phyloP scores from a whole-genome alignment of 2,329 filamentous ascomycete species.

The Alternaria postmessia region DNA sequence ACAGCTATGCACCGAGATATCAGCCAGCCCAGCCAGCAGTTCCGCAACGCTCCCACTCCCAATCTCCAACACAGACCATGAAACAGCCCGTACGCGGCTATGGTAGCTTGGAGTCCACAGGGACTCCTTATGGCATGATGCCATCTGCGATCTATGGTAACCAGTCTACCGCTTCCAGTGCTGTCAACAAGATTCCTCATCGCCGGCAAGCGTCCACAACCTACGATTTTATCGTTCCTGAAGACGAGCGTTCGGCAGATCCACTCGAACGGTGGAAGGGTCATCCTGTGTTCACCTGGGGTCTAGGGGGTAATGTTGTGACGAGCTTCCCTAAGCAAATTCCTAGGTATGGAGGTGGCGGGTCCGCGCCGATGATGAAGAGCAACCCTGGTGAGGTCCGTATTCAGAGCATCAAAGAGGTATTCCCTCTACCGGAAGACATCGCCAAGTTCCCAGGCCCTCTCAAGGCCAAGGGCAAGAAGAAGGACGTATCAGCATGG shows the following conservation, averaged over 20 bases:
- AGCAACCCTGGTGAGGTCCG: constrained; percentile 83
- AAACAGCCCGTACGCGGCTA: constrained; percentile 54
- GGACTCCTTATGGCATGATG: constrained; percentile 61
- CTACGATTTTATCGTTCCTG: constrained; percentile 64
- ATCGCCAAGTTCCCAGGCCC: constrained; percentile 88
- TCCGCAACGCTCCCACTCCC: constrained; percentile 62
- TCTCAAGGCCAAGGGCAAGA: constrained; percentile 87
- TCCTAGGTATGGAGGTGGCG: constrained; percentile 82
- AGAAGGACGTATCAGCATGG: constrained; percentile 91
- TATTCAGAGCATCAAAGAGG: constrained; percentile 76
- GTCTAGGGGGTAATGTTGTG: constrained; percentile 81
- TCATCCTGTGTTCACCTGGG: constrained; percentile 85
- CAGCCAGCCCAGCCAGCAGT: constrained; percentile 42
- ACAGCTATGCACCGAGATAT: constrained; percentile 59
- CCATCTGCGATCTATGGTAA: constrained; percentile 51
- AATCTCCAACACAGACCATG: constrained; percentile 65
- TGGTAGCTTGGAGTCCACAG: constrained; percentile 60
- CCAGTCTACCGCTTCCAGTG: constrained; percentile 24
- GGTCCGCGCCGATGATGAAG: constrained; percentile 77
- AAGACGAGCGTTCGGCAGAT: constrained; percentile 69
- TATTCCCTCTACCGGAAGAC: constrained; percentile 74
- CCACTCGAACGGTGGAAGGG: constrained; percentile 91
- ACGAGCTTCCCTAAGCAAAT: constrained; percentile 89
- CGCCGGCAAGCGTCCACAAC: constrained; percentile 57
- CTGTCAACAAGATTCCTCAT: constrained; percentile 43